Evolutionary conservation across 176 grass and related monocot species (phyloP), one percentile per base, ranked within the genome.

Genomic region (Juncus inflexus): DNA sequence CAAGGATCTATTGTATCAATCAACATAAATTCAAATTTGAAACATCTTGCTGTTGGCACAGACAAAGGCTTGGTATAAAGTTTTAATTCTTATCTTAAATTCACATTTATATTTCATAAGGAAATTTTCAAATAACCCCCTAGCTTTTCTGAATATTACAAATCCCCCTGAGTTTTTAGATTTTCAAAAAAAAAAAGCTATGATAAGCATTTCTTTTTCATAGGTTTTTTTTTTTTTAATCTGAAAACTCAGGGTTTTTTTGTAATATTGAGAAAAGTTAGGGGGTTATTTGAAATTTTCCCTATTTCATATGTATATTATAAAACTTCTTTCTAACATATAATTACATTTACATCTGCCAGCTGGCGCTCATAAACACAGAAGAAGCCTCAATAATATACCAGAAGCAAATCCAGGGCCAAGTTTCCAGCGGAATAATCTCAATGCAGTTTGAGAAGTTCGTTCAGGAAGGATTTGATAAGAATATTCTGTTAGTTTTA

Each of bases 41-140:
- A 86, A 65, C 61, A 58, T 86, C 56, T 89, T 81, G 83, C 85
- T 80, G 83, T 81, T 71, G 94, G 88, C 59, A 99, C 94, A 9
- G 83, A 89, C 63, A 89, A 92, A 73, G 88, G 94, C 81, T 76
- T 86, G 57, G 94, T 99, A 84, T n/a, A n/a, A n/a, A 92, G 94
- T 70, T 64, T 15, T 65, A 13, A 42, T 19, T 59, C 40, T 42
- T 42, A 4, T 7, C 2, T 2, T 10, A 42, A 70, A 42, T 57
- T 57, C 5, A 15, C 4, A 70, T 58, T 59, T 39, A 15, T n/a
- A 57, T 70, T 35, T 53, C 35, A 15, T 5, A 13, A 52, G 40
- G 40, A 57, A 57, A 28, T 28, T 28, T 28, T 28, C 19, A 28
- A 28, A 28, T 28, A 28, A 28, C 19, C 19, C 19, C 19, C 19